Evolutionary conservation across 2,329 filamentous ascomycete genomes (phyloP), one percentile per base, ranked within the genome.

Genomic region (Apiospora rasikravindrae): DNA sequence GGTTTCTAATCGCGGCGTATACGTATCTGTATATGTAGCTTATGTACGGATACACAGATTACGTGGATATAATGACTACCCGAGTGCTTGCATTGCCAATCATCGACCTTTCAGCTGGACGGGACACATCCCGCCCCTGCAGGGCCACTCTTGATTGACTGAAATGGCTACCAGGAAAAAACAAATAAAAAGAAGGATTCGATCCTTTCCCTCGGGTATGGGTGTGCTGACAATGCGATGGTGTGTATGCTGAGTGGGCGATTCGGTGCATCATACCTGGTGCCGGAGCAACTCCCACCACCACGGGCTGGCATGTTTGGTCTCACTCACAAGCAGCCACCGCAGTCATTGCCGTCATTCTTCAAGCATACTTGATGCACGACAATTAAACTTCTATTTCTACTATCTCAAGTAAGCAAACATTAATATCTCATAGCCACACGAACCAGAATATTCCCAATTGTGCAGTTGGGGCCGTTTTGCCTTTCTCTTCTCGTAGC

Each of bases 161-260:
- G 45, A 10, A n/a, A n/a, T n/a, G 45, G 22, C 7, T 10, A 22
- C 44, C 8, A 19, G 19, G 2, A n/a, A 8, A n/a, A 47, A 22
- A n/a, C 3, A 10, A 47, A 22, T 10, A 2, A 19, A 49, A n/a
- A 49, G 8, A 22, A n/a, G 45, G 45, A 22, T 10, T 11, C 22
- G 45, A 49, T 49, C 45, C 45, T 49, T 49, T 7, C 45, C 45
- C 57, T 64, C 57, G 57, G 57, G 57, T 14, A 64, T 64, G 33
- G 1, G 22, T n/a, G 45, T 61, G 29, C 4, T 11, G 33, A 29
- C 19, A 26, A 61, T 37, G 16, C 29, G 29, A 61, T 64, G 22
- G 16, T 33, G 53, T 33, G 29, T 64, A n/a, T 49, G 45, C 19
- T 19, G 22, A 19, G 29, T 19, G 19, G 33, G 19, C 40, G 22